Conservation (phyloP, 148 eudicot genomes). For the Dysphania ambrosioides region DNA sequence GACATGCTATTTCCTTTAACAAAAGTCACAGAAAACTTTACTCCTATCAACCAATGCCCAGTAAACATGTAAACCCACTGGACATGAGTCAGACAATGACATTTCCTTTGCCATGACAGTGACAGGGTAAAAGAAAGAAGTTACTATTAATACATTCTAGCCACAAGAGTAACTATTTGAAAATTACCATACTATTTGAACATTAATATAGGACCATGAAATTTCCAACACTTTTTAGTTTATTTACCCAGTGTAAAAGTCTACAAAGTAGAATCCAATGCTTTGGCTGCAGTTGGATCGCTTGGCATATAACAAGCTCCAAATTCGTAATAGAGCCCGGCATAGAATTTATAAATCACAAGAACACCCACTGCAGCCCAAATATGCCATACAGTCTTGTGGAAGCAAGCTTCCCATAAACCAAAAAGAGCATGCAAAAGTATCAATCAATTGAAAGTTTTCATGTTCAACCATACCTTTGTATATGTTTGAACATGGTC, state of each 20-base stretch:
- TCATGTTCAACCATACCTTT: constrained; percentile 45
- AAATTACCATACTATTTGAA: neutral
- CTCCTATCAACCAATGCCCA: neutral
- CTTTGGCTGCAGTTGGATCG: neutral
- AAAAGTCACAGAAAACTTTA: neutral
- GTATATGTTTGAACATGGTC: constrained; percentile 95
- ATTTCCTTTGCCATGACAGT: neutral
- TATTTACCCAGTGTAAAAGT: neutral
- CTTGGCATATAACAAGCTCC: neutral
- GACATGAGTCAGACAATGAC: neutral
- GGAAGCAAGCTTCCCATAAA: neutral
- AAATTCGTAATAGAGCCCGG: neutral
- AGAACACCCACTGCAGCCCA: constrained; percentile 2
- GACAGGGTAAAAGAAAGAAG: neutral
- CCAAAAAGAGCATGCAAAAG: neutral
- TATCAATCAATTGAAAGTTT: neutral
- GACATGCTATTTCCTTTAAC: neutral
- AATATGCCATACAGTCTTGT: neutral
- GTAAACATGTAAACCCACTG: neutral
- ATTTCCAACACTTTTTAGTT: no score
- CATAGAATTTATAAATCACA: neutral
- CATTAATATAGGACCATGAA: no score
- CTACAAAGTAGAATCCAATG: neutral
- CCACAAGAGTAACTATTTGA: neutral
- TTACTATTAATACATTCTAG: neutral